Base-by-base conservation (phyloP, 2,329 filamentous ascomycete genomes). In the Phialocephala sp. region DNA sequence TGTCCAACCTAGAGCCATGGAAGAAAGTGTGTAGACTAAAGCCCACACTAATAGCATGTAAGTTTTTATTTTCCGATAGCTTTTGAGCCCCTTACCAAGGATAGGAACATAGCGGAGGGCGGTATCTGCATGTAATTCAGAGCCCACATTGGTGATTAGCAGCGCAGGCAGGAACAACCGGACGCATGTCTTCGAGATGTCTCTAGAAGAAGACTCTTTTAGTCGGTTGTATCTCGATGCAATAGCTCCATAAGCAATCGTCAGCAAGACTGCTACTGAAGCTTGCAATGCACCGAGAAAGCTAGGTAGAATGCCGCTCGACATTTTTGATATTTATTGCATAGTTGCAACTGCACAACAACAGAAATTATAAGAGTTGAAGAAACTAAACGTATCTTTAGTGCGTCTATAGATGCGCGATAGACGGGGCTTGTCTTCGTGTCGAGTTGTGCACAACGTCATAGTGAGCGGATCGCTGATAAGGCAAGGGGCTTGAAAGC, bases 201-300 rank as follows among this genome's bases (percentile, higher is more conserved):
- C 80, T 70, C 84, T 84, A 8, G 84, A 82, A 3, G 81, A 79
- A 35, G 71, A 70, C 36, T 78, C 77, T 32, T 80, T 81, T 15
- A 87, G 75, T 6, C 86, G 77, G 37, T 80, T 78, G 66, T 81
- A 82, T 70, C 85, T 81, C 11, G 83, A 81, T 4, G 83, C 80
- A 12, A 83, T 66, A 15, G 84, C 82, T 43, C 85, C 85, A 65
- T 82, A 85, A 59, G 76, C 75, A 65, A 86, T 84, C 41, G 84
- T 85, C 5, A 87, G 73, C 1, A 87, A 75, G 0, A 87, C 84
- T 1, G 83, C 82, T 24, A 85, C 72, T 27, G 82, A 82, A 36
- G 85, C 85, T 73, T 87, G 84, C 8, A 87, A 73, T 6, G 84
- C 84, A 35, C 83, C 83, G 5, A 85, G 71, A 60, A 87, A 85